Percentiles rank a stretch among this genome's conserved stretches.
Evolutionary conservation across 805 yeast species (phyloP).

Genomic region (Ogataea methanolica): DNA sequence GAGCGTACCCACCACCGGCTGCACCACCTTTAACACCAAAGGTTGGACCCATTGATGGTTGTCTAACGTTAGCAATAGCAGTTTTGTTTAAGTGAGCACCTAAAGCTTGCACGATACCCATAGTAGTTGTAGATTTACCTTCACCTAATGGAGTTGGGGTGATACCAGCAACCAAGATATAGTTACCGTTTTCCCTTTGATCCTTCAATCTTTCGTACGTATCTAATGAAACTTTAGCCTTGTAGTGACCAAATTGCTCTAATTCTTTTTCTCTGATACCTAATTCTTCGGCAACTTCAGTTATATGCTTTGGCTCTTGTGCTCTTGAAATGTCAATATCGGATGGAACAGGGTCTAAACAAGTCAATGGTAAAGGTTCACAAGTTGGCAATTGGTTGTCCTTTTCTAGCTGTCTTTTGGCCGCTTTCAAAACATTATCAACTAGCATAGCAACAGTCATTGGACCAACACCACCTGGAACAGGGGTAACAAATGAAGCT

Average conservation of each 20-base stretch:
- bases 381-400: slow-evolving; percentile 32
- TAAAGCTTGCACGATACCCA: slow-evolving; percentile 76
- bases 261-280: slow-evolving; percentile 64
- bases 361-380: slow-evolving; percentile 52
- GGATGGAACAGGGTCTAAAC: slow-evolving; percentile 69
- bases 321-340: slow-evolving; percentile 76
- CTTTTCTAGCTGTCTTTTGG: slow-evolving; percentile 38
- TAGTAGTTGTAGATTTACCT: slow-evolving; percentile 81
- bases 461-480: slow-evolving; percentile 91
- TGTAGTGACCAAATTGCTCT: slow-evolving; percentile 71
- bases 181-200: slow-evolving; percentile 59
- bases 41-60: slow-evolving; percentile 87
- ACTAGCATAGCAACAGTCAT: slow-evolving; percentile 85
- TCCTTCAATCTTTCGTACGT: slow-evolving; percentile 58
- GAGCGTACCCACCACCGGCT: slow-evolving; percentile 87
- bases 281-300: slow-evolving; percentile 63
- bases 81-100: slow-evolving; percentile 70
- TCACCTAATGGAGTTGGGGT: slow-evolving; percentile 86
- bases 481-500: slow-evolving; percentile 74
- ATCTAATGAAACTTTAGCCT: slow-evolving; percentile 69
- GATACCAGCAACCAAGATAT: slow-evolving; percentile 75
- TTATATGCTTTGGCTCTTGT: slow-evolving; percentile 67
- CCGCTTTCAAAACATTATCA: slow-evolving; percentile 67
- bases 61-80: slow-evolving; percentile 78
- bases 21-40: slow-evolving; percentile 90